These are phyloP conservation scores for Sphagnum contortum DNA, from an alignment of 225 moss, liverwort and hornwort species.

Conservation along the genomic window DNA sequence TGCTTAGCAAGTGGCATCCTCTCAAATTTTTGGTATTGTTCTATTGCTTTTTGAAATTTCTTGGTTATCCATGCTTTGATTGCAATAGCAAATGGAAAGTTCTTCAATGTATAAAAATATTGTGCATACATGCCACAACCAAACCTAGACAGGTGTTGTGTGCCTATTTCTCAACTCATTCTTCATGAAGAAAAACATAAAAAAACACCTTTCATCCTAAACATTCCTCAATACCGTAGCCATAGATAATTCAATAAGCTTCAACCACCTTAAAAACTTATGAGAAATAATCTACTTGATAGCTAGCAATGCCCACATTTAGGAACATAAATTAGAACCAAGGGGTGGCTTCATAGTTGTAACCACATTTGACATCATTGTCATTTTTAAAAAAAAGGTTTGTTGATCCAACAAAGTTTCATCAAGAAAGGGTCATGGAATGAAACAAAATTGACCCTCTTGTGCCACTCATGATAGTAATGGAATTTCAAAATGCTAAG, in stretches of 20 bases:
- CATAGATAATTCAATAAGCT: background rate
- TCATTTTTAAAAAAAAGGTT: slow-evolving; percentile 1
- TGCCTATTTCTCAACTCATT: slow-evolving; percentile 1
- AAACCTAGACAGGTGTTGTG: background rate
- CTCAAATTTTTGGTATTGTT: too few relatives aligned
- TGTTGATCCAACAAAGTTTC: background rate
- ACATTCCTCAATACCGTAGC: background rate
- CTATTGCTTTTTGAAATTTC: too few relatives aligned
- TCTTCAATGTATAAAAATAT: background rate
- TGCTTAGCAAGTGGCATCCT: too few relatives aligned
- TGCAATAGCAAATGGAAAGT: too few relatives aligned
- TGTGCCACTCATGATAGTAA: too few relatives aligned
- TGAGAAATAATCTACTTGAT: background rate
- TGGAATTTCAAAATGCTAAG: too few relatives aligned
- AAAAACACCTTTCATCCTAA: background rate
- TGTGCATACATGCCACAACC: background rate
- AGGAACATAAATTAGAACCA: background rate
- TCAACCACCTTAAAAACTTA: background rate
- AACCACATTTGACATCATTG: background rate
- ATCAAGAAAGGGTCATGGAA: too few relatives aligned
- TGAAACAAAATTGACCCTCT: too few relatives aligned
- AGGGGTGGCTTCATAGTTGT: background rate
- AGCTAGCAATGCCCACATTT: background rate
- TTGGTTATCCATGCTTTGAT: too few relatives aligned
- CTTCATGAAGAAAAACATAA: background rate